A percentile compares a stretch with the other conserved stretches of the same genome.
These are phyloP conservation scores for Ochetophila trinervis DNA, from an alignment of 306 rosid genomes.

Conservation along the genomic window DNA sequence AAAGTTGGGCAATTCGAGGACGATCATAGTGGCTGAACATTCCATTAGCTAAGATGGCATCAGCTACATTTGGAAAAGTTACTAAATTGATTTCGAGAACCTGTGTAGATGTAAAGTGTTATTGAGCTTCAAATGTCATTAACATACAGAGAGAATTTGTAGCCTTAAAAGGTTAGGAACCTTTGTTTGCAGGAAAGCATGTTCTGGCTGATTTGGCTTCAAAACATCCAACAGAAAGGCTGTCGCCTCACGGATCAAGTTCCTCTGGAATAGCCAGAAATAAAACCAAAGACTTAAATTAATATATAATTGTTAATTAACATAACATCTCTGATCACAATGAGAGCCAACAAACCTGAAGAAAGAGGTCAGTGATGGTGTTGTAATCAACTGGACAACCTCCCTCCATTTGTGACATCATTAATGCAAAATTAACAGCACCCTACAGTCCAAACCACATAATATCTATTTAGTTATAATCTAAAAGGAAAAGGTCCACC, in stretches of 20 bases:
- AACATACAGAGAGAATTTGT: slow-evolving; percentile 10
- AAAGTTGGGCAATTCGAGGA: slow-evolving; percentile 92
- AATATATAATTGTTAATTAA: background rate
- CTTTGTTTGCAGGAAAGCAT: slow-evolving; percentile 90
- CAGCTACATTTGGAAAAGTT: slow-evolving; percentile 96
- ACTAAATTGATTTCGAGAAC: slow-evolving; percentile 96
- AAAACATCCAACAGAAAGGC: slow-evolving; percentile 92
- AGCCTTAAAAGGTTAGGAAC: slow-evolving; percentile 34
- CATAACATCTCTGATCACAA: background rate
- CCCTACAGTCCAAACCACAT: slow-evolving; percentile 57
- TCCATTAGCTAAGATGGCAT: slow-evolving; percentile 97
- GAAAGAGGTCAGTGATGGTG: slow-evolving; percentile 96
- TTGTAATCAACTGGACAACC: slow-evolving; percentile 98
- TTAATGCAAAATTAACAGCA: slow-evolving; percentile 97
- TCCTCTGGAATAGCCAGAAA: slow-evolving; percentile 56
- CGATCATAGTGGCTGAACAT: slow-evolving; percentile 99
- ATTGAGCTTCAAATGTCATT: slow-evolving; percentile 22
- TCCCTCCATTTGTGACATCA: slow-evolving; percentile 99
- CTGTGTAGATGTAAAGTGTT: slow-evolving; percentile 38
- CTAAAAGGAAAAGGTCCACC: slow-evolving; percentile 11
- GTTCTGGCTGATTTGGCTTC: slow-evolving; percentile 97
- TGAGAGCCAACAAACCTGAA: slow-evolving; percentile 61
- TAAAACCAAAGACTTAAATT: slow-evolving; percentile 8
- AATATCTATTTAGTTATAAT: slow-evolving; percentile 3
- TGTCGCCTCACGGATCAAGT: slow-evolving; percentile 97